Evolutionary conservation across 2,329 filamentous ascomycete genomes (phyloP).

Genomic region (Alternaria alternata): DNA sequence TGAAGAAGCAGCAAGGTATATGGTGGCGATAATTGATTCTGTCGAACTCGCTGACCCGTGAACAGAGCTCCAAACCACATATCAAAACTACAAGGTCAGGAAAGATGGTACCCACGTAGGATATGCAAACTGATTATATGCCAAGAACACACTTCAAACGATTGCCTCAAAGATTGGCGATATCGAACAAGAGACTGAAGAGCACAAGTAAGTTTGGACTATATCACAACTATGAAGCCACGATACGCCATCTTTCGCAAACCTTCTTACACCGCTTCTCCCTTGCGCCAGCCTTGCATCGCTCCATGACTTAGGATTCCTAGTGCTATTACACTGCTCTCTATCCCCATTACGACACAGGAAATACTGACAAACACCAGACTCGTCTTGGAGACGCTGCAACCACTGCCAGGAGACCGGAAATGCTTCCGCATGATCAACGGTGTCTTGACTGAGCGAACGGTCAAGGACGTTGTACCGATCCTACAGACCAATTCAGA

Average conservation of each 20-base stretch:
- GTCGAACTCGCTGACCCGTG: slow-evolving; percentile 14
- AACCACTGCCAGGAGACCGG: slow-evolving; percentile 80
- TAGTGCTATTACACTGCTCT: slow-evolving; percentile 29
- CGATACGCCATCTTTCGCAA: background rate
- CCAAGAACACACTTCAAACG: slow-evolving; percentile 75
- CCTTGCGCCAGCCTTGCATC: slow-evolving; percentile 20
- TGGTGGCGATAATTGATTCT: background rate
- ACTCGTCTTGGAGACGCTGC: slow-evolving; percentile 90
- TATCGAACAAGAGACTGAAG: slow-evolving; percentile 95
- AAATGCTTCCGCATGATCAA: slow-evolving; percentile 99
- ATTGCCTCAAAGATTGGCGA: slow-evolving; percentile 96
- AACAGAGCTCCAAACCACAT: slow-evolving; percentile 80
- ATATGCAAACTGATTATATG: background rate
- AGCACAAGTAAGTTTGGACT: slow-evolving; percentile 81
- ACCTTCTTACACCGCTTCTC: slow-evolving; percentile 30
- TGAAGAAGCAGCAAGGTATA: slow-evolving; percentile 78
- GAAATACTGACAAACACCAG: slow-evolving; percentile 58
- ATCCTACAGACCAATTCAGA: slow-evolving; percentile 93
- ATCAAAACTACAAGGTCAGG: slow-evolving; percentile 71
- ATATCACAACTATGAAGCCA: background rate
- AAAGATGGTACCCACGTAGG: background rate
- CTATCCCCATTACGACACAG: background rate
- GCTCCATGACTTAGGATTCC: slow-evolving; percentile 6
- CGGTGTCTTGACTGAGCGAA: slow-evolving; percentile 92
- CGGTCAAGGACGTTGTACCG: slow-evolving; percentile 90